phyloP scores from a whole-genome alignment of 2,329 filamentous ascomycete genomes.

The Venturia pyrina region DNA sequence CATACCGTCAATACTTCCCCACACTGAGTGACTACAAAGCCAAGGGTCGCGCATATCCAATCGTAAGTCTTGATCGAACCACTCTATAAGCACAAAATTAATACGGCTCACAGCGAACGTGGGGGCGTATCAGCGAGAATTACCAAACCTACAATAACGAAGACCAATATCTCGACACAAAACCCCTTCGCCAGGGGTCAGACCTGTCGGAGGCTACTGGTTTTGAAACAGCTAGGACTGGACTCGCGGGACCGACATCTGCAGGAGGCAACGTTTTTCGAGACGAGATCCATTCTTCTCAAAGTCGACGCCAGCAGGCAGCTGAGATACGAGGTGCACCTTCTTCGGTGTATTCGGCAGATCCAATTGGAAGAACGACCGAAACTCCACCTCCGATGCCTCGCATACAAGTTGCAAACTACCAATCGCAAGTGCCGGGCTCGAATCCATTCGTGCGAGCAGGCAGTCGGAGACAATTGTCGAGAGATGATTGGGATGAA shows the following conservation, averaged over 20 bases:
- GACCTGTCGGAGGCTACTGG: neutral
- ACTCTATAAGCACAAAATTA: neutral
- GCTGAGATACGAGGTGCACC: neutral
- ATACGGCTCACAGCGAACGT: neutral
- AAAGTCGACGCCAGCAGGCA: neutral
- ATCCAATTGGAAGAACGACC: neutral
- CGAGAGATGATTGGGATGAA: conserved; percentile 12
- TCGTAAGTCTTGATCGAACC: conserved; percentile 18
- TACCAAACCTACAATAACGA: neutral
- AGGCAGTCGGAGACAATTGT: neutral
- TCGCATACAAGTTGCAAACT: neutral
- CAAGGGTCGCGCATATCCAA: conserved; percentile 50
- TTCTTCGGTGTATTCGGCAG: neutral
- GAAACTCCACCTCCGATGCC: conserved; percentile 2
- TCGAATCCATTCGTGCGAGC: conserved; percentile 1
- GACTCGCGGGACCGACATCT: neutral
- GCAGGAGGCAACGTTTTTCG: conserved; percentile 6
- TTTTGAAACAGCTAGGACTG: neutral
- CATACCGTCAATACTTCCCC: conserved; percentile 52
- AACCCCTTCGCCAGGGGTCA: conserved; percentile 3
- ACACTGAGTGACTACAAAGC: conserved; percentile 44
- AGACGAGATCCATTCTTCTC: conserved; percentile 6
- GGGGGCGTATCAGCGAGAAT: conserved; percentile 10
- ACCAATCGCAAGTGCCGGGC: neutral
- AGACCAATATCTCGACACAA: conserved; percentile 3